Evolutionary conservation across 2,329 filamentous ascomycete species (phyloP).

Genomic region (Massarina eburnea): DNA sequence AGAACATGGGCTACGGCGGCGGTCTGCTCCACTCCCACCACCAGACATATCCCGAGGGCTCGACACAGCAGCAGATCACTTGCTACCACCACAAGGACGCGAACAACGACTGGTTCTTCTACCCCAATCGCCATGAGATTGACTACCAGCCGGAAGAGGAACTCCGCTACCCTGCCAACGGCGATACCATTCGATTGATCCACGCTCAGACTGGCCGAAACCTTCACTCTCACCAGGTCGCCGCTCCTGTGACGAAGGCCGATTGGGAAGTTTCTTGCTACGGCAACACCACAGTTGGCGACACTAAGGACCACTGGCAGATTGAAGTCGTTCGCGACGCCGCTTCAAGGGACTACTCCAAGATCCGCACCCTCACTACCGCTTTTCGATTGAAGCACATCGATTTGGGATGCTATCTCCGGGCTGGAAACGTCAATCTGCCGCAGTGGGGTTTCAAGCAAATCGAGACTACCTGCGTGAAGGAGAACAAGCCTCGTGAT

Average conservation of each 20-base stretch:
- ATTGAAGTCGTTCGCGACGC: slow-evolving; percentile 91
- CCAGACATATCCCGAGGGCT: slow-evolving; percentile 94
- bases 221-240: slow-evolving; percentile 88
- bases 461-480: slow-evolving; percentile 94
- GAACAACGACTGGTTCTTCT: slow-evolving; percentile 99
- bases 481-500: slow-evolving; percentile 88
- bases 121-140: slow-evolving; percentile 79
- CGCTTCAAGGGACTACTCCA: slow-evolving; percentile 80
- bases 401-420: slow-evolving; percentile 85
- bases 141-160: slow-evolving; percentile 72
- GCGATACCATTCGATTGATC: slow-evolving; percentile 79
- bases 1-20: slow-evolving; percentile 99
- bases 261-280: slow-evolving; percentile 95
- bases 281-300: slow-evolving; percentile 91
- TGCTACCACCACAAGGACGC: slow-evolving; percentile 99
- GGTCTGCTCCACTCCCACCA: slow-evolving; percentile 95
- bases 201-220: slow-evolving; percentile 96
- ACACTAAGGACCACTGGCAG: slow-evolving; percentile 97
- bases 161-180: slow-evolving; percentile 74
- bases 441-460: slow-evolving; percentile 99
- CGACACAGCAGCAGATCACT: slow-evolving; percentile 91
- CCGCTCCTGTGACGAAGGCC: slow-evolving; percentile 84
- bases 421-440: slow-evolving; percentile 92
- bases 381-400: slow-evolving; percentile 86
- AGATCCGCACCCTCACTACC: slow-evolving; percentile 87